These are phyloP conservation scores for Acer negundo DNA, from an alignment of 345 rosid species.

Conservation along the genomic window DNA sequence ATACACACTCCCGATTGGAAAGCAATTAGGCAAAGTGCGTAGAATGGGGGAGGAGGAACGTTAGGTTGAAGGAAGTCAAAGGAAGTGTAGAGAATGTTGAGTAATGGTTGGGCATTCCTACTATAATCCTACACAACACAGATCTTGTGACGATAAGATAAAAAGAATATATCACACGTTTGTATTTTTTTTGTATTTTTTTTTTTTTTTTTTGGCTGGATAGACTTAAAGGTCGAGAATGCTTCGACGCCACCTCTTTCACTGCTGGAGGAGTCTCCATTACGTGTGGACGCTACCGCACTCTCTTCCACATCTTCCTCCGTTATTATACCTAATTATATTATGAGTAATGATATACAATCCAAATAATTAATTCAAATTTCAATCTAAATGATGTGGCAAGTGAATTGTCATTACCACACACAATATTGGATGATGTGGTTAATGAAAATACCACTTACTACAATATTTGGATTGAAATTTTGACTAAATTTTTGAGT, in stretches of 20 bases:
- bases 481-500: no score
- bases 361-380: no score
- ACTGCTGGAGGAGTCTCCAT: not conserved
- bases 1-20: no score
- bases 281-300: not conserved
- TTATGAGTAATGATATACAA: no score
- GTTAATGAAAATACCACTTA: no score
- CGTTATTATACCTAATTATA: not conserved
- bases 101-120: constrained; percentile 11
- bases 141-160: not conserved
- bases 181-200: not conserved
- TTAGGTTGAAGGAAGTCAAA: not conserved
- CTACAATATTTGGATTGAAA: no score
- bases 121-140: not conserved
- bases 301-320: not conserved
- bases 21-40: not conserved
- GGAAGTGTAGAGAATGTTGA: not conserved
- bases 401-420: no score
- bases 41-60: not conserved
- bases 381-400: no score
- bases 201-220: not conserved
- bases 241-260: constrained; percentile 10
- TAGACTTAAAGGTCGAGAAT: not conserved
- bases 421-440: no score
- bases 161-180: not conserved